Conservation (phyloP, 139 green algal genomes). For the Dunaliella primolecta region DNA sequence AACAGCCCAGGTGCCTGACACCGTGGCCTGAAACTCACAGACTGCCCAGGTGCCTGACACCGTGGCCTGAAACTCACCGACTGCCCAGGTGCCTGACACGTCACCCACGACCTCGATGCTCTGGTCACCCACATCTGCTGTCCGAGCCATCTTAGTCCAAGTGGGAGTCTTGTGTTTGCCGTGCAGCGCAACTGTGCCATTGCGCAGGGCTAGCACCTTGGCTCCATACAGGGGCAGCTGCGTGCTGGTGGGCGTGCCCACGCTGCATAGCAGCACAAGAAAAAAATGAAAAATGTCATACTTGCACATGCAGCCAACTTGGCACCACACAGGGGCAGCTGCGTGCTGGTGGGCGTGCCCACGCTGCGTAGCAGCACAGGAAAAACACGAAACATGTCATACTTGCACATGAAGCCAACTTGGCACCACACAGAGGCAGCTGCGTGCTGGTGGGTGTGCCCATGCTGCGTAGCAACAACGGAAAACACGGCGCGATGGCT, state of each 20-base stretch:
- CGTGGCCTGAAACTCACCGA: too few species aligned
- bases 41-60: too few species aligned
- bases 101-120: conserved; percentile 38
- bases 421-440: conserved; percentile 68
- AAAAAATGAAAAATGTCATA: too few species aligned
- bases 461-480: neutral
- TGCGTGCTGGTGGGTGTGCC: conserved; percentile 42
- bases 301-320: too few species aligned
- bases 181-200: conserved; percentile 52
- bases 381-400: too few species aligned
- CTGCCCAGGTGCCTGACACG: too few species aligned
- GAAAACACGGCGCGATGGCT: too few species aligned
- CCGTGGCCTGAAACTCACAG: too few species aligned
- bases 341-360: conserved; percentile 36
- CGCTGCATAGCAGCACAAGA: too few species aligned
- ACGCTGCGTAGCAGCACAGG: neutral
- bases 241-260: conserved; percentile 33
- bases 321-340: conserved; percentile 67
- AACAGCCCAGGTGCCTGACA: too few species aligned
- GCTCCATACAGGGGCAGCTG: conserved; percentile 68
- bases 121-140: conserved; percentile 25
- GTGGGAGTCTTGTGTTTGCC: conserved; percentile 53
- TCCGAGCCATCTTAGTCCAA: conserved; percentile 53
- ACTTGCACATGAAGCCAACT: too few species aligned
- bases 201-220: conserved; percentile 58